These are phyloP conservation scores for Colletotrichum orbiculare DNA, from an alignment of 2,329 filamentous ascomycete species.

Conservation along the genomic window DNA sequence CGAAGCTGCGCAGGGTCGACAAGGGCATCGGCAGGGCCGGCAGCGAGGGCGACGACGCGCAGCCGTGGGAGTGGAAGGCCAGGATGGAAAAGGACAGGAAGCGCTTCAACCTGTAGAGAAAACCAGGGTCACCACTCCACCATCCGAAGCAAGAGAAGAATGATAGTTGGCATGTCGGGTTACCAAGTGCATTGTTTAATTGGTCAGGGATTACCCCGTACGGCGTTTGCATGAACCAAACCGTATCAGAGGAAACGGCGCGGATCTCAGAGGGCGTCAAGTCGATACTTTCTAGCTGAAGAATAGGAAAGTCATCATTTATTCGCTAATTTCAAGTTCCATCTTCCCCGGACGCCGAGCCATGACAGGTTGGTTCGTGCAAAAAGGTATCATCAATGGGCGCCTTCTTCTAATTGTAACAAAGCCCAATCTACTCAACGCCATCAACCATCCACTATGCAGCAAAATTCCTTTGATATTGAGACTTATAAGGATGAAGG, in stretches of 20 bases:
- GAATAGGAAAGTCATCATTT: neutral
- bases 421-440: constrained; percentile 17
- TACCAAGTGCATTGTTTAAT: constrained; percentile 12
- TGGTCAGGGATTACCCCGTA: constrained; percentile 22
- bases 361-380: constrained; percentile 24
- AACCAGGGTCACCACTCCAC: neutral
- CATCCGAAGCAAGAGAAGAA: neutral
- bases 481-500: constrained; percentile 13
- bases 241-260: constrained; percentile 10
- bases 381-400: constrained; percentile 33
- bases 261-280: neutral
- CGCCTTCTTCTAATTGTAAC: constrained; percentile 29
- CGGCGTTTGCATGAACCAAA: constrained; percentile 21
- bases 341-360: constrained; percentile 23
- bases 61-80: constrained; percentile 97
- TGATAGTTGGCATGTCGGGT: neutral
- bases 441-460: constrained; percentile 9
- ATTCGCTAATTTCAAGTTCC: neutral
- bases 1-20: constrained; percentile 92
- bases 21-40: constrained; percentile 82
- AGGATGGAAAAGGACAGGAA: constrained; percentile 95
- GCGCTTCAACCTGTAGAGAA: constrained; percentile 84
- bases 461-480: constrained; percentile 5
- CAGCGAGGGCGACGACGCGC: constrained; percentile 76
- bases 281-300: neutral